Evolutionary conservation across 164 flowering plant species (phyloP), one percentile per base, ranked within the genome.

Genomic region (Malania oleifera): DNA sequence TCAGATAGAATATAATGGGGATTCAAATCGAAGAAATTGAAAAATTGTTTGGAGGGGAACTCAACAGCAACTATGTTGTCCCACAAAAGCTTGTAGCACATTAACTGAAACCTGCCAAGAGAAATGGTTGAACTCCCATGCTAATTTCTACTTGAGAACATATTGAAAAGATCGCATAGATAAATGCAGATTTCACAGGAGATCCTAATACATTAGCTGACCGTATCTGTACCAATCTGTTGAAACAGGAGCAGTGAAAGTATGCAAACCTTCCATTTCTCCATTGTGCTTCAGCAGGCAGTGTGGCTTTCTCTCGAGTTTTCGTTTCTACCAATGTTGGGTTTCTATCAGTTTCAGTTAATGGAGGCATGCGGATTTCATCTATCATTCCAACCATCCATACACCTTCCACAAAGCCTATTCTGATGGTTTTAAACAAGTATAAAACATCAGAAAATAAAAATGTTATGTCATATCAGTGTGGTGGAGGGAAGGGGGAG

Each of bases 21-120:
- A 74, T 87, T 76, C 65, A 92, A 65, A 13, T 80, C 65, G 72
- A 87, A 89, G 64, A 58, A 80, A 50, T 72, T 69, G 41, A 68
- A 82, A 58, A 92, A 92, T 40, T 64, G 60, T 65, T 20, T 27
- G 5, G 73, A 12, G 0, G 89, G 86, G 63, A 92, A 87, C 14
- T 77, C 65, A 34, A 62, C 71, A 13, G 78, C 63, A 14, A 80
- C 78, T 59, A 82, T 51, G 43, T 46, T 72, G 73, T 92, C 98
- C 96, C 93, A 92, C 60, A 92, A 45, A 39, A 73, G 61, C 78
- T 87, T 92, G 82, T 92, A 92, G 78, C 82, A 83, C 98, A 89
- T 89, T 34, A 89, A 56, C 68, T 92, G 97, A 61, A 92, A 77
- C 86, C 97, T 89, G 87, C 67, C 54, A 75, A 61, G 14, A 37